Conservation (phyloP, 164 flowering plant species). For the Chloranthus sessilifolius region DNA sequence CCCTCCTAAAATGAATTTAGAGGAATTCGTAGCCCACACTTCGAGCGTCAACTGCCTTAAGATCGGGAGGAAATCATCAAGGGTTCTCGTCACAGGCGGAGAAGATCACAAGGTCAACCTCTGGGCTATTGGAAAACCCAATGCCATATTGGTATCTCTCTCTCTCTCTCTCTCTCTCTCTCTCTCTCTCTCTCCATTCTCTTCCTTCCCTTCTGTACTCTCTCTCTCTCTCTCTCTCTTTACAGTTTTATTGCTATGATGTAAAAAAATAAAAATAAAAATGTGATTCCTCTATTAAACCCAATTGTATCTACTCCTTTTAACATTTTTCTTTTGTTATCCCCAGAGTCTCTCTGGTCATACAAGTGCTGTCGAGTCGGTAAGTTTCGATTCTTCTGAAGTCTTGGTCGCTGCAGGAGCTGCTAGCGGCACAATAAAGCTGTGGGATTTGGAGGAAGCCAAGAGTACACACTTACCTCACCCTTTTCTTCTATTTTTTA, state of each 20-base stretch:
- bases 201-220: neutral
- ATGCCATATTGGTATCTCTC: conserved; percentile 71
- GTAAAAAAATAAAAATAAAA: too few relatives aligned
- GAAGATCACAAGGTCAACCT: conserved; percentile 98
- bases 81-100: conserved; percentile 96
- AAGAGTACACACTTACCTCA: conserved; percentile 54
- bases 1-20: conserved; percentile 23
- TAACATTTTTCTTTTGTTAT: too few relatives aligned
- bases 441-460: conserved; percentile 98
- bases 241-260: neutral
- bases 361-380: conserved; percentile 92
- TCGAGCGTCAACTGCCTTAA: conserved; percentile 88
- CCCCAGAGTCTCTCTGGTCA: conserved; percentile 94
- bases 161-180: neutral
- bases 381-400: conserved; percentile 91
- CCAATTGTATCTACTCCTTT: too few relatives aligned
- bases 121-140: conserved; percentile 98
- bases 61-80: conserved; percentile 89
- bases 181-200: neutral
- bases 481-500: too few relatives aligned
- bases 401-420: conserved; percentile 97
- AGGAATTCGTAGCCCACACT: conserved; percentile 97
- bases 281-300: too few relatives aligned
- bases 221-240: neutral
- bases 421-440: conserved; percentile 93